Evolutionary conservation across 2,329 filamentous ascomycete genomes (phyloP).

Genomic region (Aspergillus phoenicis): DNA sequence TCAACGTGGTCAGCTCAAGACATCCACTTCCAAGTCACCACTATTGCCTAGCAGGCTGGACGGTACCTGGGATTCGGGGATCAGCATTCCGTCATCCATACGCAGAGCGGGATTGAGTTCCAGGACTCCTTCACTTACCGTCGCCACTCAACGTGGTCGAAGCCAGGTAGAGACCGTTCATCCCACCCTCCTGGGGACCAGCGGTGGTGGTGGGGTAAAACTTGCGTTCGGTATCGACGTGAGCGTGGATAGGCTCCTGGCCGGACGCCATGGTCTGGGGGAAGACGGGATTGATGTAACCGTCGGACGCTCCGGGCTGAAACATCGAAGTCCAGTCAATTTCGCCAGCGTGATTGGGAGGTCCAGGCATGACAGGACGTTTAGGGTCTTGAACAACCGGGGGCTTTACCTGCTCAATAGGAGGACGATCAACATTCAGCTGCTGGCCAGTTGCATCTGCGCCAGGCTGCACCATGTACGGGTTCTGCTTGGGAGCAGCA

Average conservation of each 20-base stretch:
- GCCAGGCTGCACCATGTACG: slow-evolving; percentile 47
- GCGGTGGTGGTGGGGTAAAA: slow-evolving; percentile 54
- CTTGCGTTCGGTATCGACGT: slow-evolving; percentile 58
- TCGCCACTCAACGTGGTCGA: slow-evolving; percentile 51
- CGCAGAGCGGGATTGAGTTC: neutral
- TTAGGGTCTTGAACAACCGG: slow-evolving; percentile 44
- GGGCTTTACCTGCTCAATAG: slow-evolving; percentile 48
- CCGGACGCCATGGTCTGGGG: slow-evolving; percentile 68
- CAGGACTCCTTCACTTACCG: slow-evolving; percentile 36
- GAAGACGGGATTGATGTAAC: slow-evolving; percentile 65
- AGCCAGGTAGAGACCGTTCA: slow-evolving; percentile 52
- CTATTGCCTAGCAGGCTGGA: slow-evolving; percentile 59
- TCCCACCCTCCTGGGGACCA: slow-evolving; percentile 45
- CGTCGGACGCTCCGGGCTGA: slow-evolving; percentile 69
- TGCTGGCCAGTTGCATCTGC: slow-evolving; percentile 45
- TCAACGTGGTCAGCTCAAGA: slow-evolving; percentile 68
- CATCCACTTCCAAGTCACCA: slow-evolving; percentile 43
- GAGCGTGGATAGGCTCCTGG: slow-evolving; percentile 70
- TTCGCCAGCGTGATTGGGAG: slow-evolving; percentile 59
- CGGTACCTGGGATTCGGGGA: slow-evolving; percentile 54
- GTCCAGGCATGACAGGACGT: slow-evolving; percentile 60
- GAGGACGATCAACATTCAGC: slow-evolving; percentile 48
- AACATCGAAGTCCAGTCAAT: slow-evolving; percentile 80
- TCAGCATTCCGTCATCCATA: neutral
- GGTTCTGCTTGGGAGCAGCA: slow-evolving; percentile 49